A percentile compares a stretch with the other conserved stretches of the same genome.
Conservation (phyloP, 2,329 filamentous ascomycete species). For the Calonectria leucothoes region DNA sequence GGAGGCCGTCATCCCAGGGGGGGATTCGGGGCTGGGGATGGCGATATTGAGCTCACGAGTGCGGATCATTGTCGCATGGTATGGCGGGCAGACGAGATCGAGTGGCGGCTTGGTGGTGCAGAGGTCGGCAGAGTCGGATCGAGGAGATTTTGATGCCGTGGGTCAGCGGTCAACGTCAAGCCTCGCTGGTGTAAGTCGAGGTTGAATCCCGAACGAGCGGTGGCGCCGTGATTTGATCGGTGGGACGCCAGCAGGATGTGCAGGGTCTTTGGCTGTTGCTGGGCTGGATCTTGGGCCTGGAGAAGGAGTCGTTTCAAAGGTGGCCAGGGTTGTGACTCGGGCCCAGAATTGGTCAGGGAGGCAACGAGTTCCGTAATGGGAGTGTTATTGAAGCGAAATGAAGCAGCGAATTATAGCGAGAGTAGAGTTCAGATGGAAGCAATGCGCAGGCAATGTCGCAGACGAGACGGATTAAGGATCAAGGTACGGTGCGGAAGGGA, state of each 20-base stretch:
- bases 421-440: constrained; percentile 29
- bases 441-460: constrained; percentile 8
- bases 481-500: constrained; percentile 7
- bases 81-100: constrained; percentile 15
- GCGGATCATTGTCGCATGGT: constrained; percentile 52
- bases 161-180: neutral
- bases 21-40: constrained; percentile 50
- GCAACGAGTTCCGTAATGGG: constrained; percentile 31
- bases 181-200: constrained; percentile 17
- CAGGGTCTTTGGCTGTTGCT: constrained; percentile 34
- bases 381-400: constrained; percentile 36
- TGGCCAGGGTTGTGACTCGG: constrained; percentile 37
- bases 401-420: constrained; percentile 34
- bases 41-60: constrained; percentile 44
- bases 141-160: neutral
- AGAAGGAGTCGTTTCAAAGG: constrained; percentile 42
- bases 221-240: constrained; percentile 36
- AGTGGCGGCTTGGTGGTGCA: constrained; percentile 23
- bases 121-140: constrained; percentile 17
- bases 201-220: constrained; percentile 17
- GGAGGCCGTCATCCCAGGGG: constrained; percentile 77
- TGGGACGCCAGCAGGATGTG: constrained; percentile 23
- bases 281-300: constrained; percentile 37
- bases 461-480: constrained; percentile 3
- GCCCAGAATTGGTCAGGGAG: constrained; percentile 34